Evolutionary conservation across 2,329 filamentous ascomycete species (phyloP).

Genomic region (Neopestalotiopsis sp.): DNA sequence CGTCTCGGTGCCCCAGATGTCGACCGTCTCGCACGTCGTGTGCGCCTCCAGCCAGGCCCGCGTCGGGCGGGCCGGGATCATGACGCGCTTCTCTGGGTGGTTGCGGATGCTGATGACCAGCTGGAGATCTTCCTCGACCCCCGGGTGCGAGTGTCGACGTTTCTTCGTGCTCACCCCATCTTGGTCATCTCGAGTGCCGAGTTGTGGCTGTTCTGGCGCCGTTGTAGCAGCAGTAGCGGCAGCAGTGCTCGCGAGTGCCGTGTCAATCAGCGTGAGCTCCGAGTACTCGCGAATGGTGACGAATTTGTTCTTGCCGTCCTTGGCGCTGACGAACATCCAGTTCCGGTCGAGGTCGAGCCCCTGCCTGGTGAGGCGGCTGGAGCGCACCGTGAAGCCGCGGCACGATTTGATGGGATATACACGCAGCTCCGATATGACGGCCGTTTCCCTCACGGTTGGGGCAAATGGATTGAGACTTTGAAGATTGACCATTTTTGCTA

Average conservation of each 20-base stretch:
- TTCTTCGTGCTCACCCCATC: too few species aligned
- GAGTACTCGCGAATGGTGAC: constrained; percentile 66
- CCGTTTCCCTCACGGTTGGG: constrained; percentile 2
- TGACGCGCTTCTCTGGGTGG: constrained; percentile 39
- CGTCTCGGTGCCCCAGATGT: constrained; percentile 64
- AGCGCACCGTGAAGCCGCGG: constrained; percentile 61
- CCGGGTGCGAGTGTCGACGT: neutral
- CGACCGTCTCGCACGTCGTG: constrained; percentile 52
- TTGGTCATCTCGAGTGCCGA: too few species aligned
- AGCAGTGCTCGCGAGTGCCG: neutral
- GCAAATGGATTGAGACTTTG: constrained; percentile 9
- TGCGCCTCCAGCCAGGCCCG: constrained; percentile 57
- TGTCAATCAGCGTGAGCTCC: constrained; percentile 65
- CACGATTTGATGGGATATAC: constrained; percentile 73
- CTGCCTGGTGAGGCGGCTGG: constrained; percentile 55
- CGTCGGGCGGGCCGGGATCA: constrained; percentile 60
- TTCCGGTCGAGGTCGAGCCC: constrained; percentile 67
- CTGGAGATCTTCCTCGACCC: constrained; percentile 34
- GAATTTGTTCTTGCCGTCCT: constrained; percentile 48
- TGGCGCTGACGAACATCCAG: constrained; percentile 68
- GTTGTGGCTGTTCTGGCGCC: neutral
- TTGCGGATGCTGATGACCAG: constrained; percentile 54
- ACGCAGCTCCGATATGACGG: constrained; percentile 40
- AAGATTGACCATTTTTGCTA: constrained; percentile 8
- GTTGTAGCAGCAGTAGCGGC: neutral